These are phyloP conservation scores for Fragaria iinumae DNA, from an alignment of 306 rosid genomes.

Conservation along the genomic window DNA sequence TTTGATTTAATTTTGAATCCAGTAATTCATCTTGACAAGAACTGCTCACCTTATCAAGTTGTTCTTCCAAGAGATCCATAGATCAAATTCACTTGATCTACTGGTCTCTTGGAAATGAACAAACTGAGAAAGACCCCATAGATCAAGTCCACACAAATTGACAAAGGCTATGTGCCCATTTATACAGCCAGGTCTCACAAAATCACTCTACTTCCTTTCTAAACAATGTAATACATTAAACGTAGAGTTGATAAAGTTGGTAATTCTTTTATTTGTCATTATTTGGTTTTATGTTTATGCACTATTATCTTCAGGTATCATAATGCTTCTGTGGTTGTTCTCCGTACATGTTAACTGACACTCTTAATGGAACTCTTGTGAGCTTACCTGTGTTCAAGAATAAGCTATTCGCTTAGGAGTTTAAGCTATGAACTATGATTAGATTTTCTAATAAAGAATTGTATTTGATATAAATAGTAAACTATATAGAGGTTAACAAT, in stretches of 20 bases:
- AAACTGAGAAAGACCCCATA: too few relatives aligned
- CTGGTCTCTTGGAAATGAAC: too few relatives aligned
- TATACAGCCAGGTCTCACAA: not conserved
- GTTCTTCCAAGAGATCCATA: not conserved
- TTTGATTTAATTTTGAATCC: not conserved
- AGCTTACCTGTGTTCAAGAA: not conserved
- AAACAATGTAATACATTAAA: not conserved
- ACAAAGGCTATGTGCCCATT: not conserved
- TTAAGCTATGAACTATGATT: not conserved
- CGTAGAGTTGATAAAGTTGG: not conserved
- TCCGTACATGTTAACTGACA: not conserved
- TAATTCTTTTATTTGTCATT: not conserved
- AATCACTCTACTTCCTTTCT: not conserved
- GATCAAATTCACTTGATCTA: too few relatives aligned
- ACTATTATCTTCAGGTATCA: not conserved
- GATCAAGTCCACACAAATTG: not conserved
- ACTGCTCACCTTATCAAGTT: not conserved
- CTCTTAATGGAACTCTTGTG: not conserved
- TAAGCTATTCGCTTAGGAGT: not conserved
- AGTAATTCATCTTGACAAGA: not conserved
- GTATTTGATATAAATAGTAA: too few relatives aligned
- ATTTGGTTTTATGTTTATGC: not conserved
- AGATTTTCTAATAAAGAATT: not conserved
- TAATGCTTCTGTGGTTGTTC: not conserved
- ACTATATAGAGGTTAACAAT: too few relatives aligned